These are phyloP conservation scores for Prinsepia uniflora DNA, from an alignment of 306 rosid genomes.

Conservation along the genomic window DNA sequence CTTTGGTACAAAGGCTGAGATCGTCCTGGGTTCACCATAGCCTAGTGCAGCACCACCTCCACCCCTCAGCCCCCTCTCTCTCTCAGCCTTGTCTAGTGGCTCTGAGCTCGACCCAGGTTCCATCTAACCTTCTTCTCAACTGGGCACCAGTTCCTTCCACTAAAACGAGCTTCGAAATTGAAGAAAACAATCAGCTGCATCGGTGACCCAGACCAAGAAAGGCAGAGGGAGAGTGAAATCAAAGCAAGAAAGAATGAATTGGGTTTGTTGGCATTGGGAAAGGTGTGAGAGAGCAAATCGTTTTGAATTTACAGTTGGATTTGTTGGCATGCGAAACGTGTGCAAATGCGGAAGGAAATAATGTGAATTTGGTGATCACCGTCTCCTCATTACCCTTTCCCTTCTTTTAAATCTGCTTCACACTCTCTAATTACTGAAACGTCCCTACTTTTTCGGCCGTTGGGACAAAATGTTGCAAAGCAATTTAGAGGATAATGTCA, in stretches of 20 bases:
- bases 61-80: conserved; percentile 22
- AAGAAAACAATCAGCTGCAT: conserved; percentile 7
- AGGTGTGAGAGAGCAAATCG: not conserved
- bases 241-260: conserved; percentile 33
- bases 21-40: conserved; percentile 34
- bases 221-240: conserved; percentile 38
- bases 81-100: conserved; percentile 22
- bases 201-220: not conserved
- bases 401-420: no score
- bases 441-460: no score
- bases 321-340: no score
- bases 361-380: no score
- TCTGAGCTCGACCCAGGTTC: conserved; percentile 48
- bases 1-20: conserved; percentile 65
- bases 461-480: no score
- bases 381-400: no score
- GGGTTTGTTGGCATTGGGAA: not conserved
- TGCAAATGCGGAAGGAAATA: no score
- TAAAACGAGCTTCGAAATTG: conserved; percentile 18
- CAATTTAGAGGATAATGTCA: no score
- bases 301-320: no score
- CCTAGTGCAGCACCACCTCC: conserved; percentile 29
- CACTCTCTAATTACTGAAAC: no score
- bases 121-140: conserved; percentile 36
- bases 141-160: conserved; percentile 15